Base-by-base conservation (phyloP, 345 rosid genomes). In the Euphorbia tirucalli region DNA sequence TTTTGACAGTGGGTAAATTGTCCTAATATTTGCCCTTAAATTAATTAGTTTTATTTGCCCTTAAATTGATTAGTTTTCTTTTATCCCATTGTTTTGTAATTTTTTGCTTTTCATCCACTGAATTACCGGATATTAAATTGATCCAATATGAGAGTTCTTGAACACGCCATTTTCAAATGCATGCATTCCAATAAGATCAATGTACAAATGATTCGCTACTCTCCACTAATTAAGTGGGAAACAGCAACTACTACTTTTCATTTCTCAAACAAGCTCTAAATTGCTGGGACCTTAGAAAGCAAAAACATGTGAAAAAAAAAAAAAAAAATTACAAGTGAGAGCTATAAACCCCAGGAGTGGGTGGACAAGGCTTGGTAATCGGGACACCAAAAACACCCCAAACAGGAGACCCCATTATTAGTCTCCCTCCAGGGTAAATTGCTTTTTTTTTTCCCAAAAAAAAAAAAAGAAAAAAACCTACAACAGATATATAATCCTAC, bases 351-450 rank as follows among this genome's bases (percentile, higher is more conserved):
- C 80, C 39, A 31, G 72, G 55, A 71, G 71, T 66, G 75, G 21
- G 56, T 27, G 65, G 62, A 64, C 14, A 39, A 58, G 72, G 66
- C 80, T 70, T 62, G 10, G 61, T 19, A 56, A 72, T 21, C 30
- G 46, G 41, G 54, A 73, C 74, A 68, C 80, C 60, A 80, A 84
- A 85, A 80, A 75, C 65, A 75, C 83, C 83, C 81, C 43, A 66
- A 56, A 48, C 59, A 70, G 72, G 79, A 85, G 82, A 65, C 28
- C 35, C n/a, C 56, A 15, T 76, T 56, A 56, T 24, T 72, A 43
- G 60, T 69, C 77, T 50, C 78, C 78, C 69, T 69, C 37, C 11
- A 7, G 84, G 77, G 55, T 73, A 70, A 66, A 78, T 68, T 72
- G 74, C 73, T 66, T 49, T 10, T 13, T 6, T 10, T n/a, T n/a